phyloP scores from a whole-genome alignment of 208 protist genomes.

The Trichomonas gallinae region DNA sequence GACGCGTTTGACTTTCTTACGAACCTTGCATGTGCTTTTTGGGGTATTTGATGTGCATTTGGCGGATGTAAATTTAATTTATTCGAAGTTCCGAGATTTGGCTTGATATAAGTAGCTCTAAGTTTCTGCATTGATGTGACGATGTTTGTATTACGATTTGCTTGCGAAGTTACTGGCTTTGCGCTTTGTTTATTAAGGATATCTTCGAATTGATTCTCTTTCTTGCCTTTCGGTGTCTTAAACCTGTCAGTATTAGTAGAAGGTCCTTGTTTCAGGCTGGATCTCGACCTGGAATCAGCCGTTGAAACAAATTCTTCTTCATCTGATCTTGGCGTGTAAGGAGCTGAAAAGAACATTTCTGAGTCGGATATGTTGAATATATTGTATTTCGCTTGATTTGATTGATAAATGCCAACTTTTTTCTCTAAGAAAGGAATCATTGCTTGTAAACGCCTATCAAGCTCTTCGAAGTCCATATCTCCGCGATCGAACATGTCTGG shows the following conservation, averaged over 20 bases:
- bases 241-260: neutral
- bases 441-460: neutral
- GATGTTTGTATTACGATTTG: neutral
- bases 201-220: neutral
- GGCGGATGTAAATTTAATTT: neutral
- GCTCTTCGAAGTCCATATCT: neutral
- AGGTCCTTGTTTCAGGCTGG: neutral
- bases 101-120: neutral
- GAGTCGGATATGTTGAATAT: neutral
- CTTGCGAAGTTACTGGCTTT: neutral
- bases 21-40: neutral
- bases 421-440: neutral
- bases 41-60: neutral
- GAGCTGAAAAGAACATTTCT: neutral
- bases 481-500: neutral
- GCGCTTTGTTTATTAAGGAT: neutral
- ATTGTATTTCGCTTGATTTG: neutral
- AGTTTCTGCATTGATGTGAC: neutral
- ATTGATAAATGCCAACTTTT: neutral
- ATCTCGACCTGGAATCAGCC: neutral
- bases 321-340: neutral
- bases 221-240: neutral
- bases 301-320: neutral
- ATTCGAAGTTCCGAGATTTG: neutral
- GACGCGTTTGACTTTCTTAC: neutral